Percentiles rank a stretch among this genome's conserved stretches.
Conservation (phyloP, 345 rosid species). For the Moringa oleifera region DNA sequence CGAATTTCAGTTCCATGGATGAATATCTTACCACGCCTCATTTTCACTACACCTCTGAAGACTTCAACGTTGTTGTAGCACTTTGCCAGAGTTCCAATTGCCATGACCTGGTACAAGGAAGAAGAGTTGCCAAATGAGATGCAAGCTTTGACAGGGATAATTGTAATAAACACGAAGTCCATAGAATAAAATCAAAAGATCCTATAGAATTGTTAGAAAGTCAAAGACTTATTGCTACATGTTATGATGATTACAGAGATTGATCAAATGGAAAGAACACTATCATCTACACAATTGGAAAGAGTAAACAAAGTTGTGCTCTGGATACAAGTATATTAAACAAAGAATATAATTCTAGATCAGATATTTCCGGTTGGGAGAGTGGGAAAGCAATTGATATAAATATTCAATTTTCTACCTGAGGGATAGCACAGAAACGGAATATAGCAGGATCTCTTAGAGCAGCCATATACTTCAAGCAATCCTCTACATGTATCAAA, state of each 20-base stretch:
- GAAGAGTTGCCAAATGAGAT: slow-evolving; percentile 22
- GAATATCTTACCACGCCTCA: slow-evolving; percentile 86
- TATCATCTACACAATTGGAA: too few relatives aligned
- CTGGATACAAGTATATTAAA: too few relatives aligned
- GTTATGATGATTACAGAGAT: too few relatives aligned
- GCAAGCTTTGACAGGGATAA: background rate
- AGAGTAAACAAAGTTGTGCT: too few relatives aligned
- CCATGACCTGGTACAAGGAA: slow-evolving; percentile 67
- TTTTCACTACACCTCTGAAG: slow-evolving; percentile 89
- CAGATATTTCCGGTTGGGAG: background rate
- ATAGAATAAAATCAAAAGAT: background rate
- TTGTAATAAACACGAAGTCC: background rate
- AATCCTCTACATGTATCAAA: slow-evolving; percentile 67
- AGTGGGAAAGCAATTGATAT: background rate
- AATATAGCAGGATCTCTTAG: slow-evolving; percentile 67
- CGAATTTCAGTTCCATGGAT: slow-evolving; percentile 1
- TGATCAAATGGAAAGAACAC: too few relatives aligned
- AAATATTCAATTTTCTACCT: slow-evolving; percentile 37
- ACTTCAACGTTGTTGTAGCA: slow-evolving; percentile 90
- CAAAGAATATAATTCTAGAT: too few relatives aligned
- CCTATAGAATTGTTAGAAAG: background rate
- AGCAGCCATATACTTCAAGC: slow-evolving; percentile 65
- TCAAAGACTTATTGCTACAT: background rate
- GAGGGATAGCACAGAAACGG: slow-evolving; percentile 92
- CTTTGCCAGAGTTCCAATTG: slow-evolving; percentile 88